Conservation (phyloP, 1,284 basidiomycete species). For the Ceratobasidium sp. region DNA sequence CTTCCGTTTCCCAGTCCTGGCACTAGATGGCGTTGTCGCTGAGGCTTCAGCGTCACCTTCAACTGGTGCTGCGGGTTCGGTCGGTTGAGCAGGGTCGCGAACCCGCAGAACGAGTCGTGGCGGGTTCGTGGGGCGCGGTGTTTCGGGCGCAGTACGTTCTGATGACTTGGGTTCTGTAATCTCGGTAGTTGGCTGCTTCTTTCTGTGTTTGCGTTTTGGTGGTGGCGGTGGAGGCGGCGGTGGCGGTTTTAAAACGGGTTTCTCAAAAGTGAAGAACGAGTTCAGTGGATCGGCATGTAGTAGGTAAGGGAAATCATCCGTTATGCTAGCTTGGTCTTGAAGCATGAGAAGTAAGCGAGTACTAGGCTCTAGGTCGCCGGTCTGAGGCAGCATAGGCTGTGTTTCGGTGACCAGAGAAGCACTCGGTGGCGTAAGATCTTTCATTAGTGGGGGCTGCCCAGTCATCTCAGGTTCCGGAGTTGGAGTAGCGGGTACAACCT, state of each 20-base stretch:
- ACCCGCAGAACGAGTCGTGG: conserved; percentile 66
- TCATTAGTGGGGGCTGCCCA: neutral
- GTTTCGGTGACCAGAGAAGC: neutral
- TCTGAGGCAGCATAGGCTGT: conserved; percentile 19
- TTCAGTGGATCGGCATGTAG: conserved; percentile 64
- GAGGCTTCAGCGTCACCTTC: conserved; percentile 57
- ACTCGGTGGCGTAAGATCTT: neutral
- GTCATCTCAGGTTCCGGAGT: conserved; percentile 18
- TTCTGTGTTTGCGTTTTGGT: conserved; percentile 23
- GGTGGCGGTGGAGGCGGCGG: conserved; percentile 53
- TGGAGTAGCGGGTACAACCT: conserved; percentile 21
- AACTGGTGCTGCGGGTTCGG: conserved; percentile 54
- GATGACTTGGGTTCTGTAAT: conserved; percentile 35
- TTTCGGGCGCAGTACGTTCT: conserved; percentile 42
- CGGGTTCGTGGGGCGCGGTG: conserved; percentile 51
- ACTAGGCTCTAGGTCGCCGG: conserved; percentile 76
- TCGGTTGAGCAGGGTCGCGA: conserved; percentile 46
- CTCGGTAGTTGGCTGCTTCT: conserved; percentile 42
- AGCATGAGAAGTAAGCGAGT: conserved; percentile 59
- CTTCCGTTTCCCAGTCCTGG: conserved; percentile 48
- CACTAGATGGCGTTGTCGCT: neutral
- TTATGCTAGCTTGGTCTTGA: conserved; percentile 42
- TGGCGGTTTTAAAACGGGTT: conserved; percentile 65
- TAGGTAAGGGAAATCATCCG: conserved; percentile 61
- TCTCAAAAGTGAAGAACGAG: conserved; percentile 70